Percentiles rank a stretch among this genome's conserved stretches.
These are phyloP conservation scores for Angomonas ambiguus DNA, from an alignment of 208 protist species.

Conservation along the genomic window DNA sequence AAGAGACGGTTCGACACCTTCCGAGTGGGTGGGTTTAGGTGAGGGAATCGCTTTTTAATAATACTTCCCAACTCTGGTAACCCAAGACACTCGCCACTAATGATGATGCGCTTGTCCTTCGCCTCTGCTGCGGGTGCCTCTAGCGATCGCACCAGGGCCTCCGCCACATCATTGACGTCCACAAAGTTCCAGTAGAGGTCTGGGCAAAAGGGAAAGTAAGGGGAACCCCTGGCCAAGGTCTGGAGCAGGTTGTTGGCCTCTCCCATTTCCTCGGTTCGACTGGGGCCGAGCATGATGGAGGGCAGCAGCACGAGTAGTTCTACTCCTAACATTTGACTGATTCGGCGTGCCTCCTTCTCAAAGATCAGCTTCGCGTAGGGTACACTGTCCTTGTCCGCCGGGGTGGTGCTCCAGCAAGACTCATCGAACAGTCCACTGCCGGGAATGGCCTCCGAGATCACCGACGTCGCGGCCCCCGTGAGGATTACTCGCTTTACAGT, in stretches of 20 bases:
- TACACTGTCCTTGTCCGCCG: constrained; percentile 63
- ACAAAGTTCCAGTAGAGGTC: constrained; percentile 90
- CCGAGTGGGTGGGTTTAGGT: constrained; percentile 72
- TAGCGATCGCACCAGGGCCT: constrained; percentile 78
- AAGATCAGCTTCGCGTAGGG: constrained; percentile 80
- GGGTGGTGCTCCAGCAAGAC: constrained; percentile 73
- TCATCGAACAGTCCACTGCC: constrained; percentile 70
- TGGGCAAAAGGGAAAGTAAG: constrained; percentile 73
- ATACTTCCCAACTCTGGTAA: constrained; percentile 61
- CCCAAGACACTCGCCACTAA: constrained; percentile 70
- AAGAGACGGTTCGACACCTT: constrained; percentile 70
- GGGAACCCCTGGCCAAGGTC: constrained; percentile 58
- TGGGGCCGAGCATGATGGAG: constrained; percentile 80
- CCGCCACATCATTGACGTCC: constrained; percentile 84
- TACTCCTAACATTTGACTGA: constrained; percentile 86
- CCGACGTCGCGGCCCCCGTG: constrained; percentile 71
- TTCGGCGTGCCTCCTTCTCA: constrained; percentile 84
- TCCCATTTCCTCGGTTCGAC: constrained; percentile 72
- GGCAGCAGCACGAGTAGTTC: constrained; percentile 86
- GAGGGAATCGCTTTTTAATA: constrained; percentile 71
- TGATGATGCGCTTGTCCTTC: constrained; percentile 81
- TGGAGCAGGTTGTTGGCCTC: constrained; percentile 76
- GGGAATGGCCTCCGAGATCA: constrained; percentile 65
- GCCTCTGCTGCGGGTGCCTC: constrained; percentile 44
- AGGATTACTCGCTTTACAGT: constrained; percentile 86